These are phyloP conservation scores for Suillus sp. DNA, from an alignment of 768 basidiomycete species.

Conservation along the genomic window DNA sequence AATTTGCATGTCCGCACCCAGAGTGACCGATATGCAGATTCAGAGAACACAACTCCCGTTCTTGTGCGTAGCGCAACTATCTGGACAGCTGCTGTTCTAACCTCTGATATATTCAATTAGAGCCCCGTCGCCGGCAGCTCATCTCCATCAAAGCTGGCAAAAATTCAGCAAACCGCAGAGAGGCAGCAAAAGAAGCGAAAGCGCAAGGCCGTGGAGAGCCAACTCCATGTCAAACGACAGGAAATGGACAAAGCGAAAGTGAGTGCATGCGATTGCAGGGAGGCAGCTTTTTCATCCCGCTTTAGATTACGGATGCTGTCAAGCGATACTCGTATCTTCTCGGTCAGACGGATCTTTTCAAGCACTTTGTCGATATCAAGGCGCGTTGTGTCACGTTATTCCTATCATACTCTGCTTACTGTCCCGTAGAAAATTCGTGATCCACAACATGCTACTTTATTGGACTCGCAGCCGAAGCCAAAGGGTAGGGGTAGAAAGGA, in stretches of 20 bases:
- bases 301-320: constrained; percentile 86
- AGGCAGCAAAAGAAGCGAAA: constrained; percentile 50
- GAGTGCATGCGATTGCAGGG: constrained; percentile 13
- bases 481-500: constrained; percentile 89
- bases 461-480: constrained; percentile 84
- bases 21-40: too few relatives aligned
- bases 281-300: constrained; percentile 20
- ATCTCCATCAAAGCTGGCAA: constrained; percentile 35
- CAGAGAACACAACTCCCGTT: too few relatives aligned
- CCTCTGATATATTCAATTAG: constrained; percentile 17
- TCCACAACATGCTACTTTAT: constrained; percentile 87
- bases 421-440: constrained; percentile 74
- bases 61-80: too few relatives aligned
- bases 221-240: constrained; percentile 69
- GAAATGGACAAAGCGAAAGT: constrained; percentile 92
- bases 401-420: neutral
- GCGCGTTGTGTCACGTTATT: constrained; percentile 38
- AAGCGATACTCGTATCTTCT: constrained; percentile 98
- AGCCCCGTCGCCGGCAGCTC: constrained; percentile 25
- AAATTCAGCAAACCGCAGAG: constrained; percentile 41
- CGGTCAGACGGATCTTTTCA: constrained; percentile 97
- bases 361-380: constrained; percentile 98
- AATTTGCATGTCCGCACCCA: too few relatives aligned
- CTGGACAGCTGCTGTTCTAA: too few relatives aligned
- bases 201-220: constrained; percentile 69